phyloP scores from a whole-genome alignment of 768 basidiomycete genomes.

The Tephrocybe sp. region DNA sequence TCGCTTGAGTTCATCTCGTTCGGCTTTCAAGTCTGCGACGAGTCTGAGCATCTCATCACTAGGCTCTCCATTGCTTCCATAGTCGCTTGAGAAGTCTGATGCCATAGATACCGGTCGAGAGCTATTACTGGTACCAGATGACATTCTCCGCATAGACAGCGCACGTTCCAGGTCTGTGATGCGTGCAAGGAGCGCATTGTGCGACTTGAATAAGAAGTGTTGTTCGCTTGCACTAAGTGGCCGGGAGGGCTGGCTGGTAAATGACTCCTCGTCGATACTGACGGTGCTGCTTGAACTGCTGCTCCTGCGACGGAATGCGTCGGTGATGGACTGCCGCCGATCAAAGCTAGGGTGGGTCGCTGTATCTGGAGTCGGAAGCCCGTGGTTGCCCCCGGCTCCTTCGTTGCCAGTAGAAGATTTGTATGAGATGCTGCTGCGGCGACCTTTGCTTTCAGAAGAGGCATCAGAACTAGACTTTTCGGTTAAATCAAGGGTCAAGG shows the following conservation, averaged over 20 bases:
- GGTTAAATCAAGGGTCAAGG: conserved; percentile 36
- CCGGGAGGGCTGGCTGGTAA: conserved; percentile 34
- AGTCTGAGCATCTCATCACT: conserved; percentile 78
- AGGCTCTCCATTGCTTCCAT: conserved; percentile 40
- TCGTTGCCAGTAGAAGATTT: conserved; percentile 51
- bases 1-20: conserved; percentile 84
- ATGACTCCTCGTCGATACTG: conserved; percentile 42
- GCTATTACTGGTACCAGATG: conserved; percentile 33
- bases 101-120: conserved; percentile 52
- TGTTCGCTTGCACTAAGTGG: conserved; percentile 74
- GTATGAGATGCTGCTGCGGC: conserved; percentile 77
- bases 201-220: conserved; percentile 83
- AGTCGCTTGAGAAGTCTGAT: conserved; percentile 40
- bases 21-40: conserved; percentile 76
- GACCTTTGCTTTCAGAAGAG: conserved; percentile 32
- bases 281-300: conserved; percentile 26
- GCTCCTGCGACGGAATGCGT: conserved; percentile 26
- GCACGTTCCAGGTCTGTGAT: conserved; percentile 80
- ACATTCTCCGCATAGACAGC: conserved; percentile 42
- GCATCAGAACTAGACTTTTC: conserved; percentile 26
- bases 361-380: conserved; percentile 71
- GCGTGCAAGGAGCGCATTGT: conserved; percentile 77
- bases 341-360: conserved; percentile 56
- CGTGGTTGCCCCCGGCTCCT: conserved; percentile 30
- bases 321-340: conserved; percentile 34